These are phyloP conservation scores for Aspergillus saccharolyticus DNA, from an alignment of 495 filamentous ascomycete genomes.

Conservation along the genomic window DNA sequence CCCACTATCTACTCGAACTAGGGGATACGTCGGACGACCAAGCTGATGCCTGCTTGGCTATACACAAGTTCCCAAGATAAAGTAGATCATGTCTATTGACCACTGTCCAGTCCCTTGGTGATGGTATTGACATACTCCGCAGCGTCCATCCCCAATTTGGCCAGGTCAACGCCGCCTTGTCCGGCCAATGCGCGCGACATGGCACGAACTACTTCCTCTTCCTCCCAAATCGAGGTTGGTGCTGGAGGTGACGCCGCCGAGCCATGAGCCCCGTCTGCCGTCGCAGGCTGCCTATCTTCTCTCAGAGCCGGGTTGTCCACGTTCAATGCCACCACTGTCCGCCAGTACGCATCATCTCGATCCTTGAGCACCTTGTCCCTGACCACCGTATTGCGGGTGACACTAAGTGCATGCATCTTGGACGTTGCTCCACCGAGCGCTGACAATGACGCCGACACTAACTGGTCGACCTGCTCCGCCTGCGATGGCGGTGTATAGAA, in stretches of 20 bases:
- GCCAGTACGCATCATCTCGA: conserved; percentile 56
- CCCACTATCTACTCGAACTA: no score
- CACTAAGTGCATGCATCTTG: conserved; percentile 50
- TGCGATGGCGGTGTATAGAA: conserved; percentile 49
- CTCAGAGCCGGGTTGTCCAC: conserved; percentile 10
- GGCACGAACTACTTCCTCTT: conserved; percentile 52
- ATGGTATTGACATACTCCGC: conserved; percentile 41
- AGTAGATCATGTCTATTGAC: not conserved
- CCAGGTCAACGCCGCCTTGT: conserved; percentile 44
- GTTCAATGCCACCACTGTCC: conserved; percentile 40
- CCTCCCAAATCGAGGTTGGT: conserved; percentile 43
- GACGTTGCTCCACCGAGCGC: conserved; percentile 39
- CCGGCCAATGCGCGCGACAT: conserved; percentile 47
- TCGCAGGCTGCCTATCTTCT: conserved; percentile 24
- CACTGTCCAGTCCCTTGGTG: conserved; percentile 35
- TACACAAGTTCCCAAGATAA: not conserved
- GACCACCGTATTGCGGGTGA: conserved; percentile 55
- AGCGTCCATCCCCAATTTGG: conserved; percentile 40
- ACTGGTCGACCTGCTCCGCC: conserved; percentile 40
- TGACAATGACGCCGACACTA: conserved; percentile 36
- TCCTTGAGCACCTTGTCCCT: conserved; percentile 51
- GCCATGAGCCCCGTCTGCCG: conserved; percentile 18
- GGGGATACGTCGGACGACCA: no score
- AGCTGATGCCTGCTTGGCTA: not conserved
- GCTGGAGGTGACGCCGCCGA: not conserved